Base-by-base conservation (phyloP, 129 eudicot genomes). In the Centrapalus pauciflorus region DNA sequence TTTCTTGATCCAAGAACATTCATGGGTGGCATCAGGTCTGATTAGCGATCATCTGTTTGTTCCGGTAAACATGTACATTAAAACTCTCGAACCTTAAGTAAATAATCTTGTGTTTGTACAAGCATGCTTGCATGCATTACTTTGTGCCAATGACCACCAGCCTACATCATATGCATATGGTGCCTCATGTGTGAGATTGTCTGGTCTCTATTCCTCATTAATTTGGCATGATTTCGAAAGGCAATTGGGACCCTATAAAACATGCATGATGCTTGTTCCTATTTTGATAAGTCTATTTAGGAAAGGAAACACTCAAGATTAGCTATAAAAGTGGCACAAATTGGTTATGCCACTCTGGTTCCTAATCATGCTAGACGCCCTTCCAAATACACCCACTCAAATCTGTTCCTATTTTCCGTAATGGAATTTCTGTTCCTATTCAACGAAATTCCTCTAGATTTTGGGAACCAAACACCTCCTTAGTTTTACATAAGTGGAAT, bases 1-100 rank as follows among this genome's bases (percentile, higher is more conserved):
- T 87, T 94, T 76, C 97, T 96, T 50, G 97, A 90, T 73, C 97
- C 97, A 28, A 84, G 86, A 81, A 90, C 97, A 29, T 90, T 90
- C 80, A 87, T 91, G 97, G 96, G 97, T 5, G 97, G 97, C 54
- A 83, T 91, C 54, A 79, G 76, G 72, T 66, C 88, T 32, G 88
- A 83, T 46, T 83, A 71, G 76, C 34, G 21, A 27, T 46, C 70
- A 13, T 46, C 16, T 9, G 43, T 58, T 37, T 73, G 8, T 49
- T 76, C 62, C 28, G 23, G 11, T 63, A 17, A 70, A 38, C 69
- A 63, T 71, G 79, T 62, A 76, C 76, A 71, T 62, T 66, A 55
- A 58, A 21, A 28, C 60, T 23, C 63, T n/a, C n/a, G n/a, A n/a
- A n/a, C 38, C 58, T 38, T 34, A 54, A 64, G 33, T 61, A 13